phyloP scores from a whole-genome alignment of 176 grass and related monocot species.

The Rhynchospora breviuscula region DNA sequence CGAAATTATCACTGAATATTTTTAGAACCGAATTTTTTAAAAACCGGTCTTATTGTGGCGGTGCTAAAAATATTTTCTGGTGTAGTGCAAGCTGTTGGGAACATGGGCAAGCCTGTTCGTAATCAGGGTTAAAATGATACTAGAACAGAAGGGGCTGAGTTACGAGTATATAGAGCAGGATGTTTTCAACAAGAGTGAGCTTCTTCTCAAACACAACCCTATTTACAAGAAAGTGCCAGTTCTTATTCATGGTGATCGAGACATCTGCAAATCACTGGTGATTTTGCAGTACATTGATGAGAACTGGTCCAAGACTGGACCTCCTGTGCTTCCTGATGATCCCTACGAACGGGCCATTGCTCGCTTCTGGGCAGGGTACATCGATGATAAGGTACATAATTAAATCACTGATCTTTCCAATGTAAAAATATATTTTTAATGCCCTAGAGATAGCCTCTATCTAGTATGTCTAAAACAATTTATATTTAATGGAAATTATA shows the following conservation, averaged over 20 bases:
- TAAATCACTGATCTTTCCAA: neutral
- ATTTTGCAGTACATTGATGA: conserved; percentile 30
- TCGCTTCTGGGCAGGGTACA: conserved; percentile 40
- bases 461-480: no score
- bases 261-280: conserved; percentile 8
- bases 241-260: conserved; percentile 7
- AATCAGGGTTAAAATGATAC: neutral
- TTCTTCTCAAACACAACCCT: conserved; percentile 8
- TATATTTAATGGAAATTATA: neutral
- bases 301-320: neutral
- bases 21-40: no score
- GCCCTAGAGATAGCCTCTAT: no score
- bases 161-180: conserved; percentile 13
- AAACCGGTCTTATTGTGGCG: no score
- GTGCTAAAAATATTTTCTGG: no score
- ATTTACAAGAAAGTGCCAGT: conserved; percentile 14
- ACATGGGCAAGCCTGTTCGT: neutral
- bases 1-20: no score
- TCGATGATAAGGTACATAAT: conserved; percentile 28
- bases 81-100: conserved; percentile 22
- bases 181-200: conserved; percentile 7
- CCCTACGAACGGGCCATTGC: conserved; percentile 35
- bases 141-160: conserved; percentile 12
- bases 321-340: conserved; percentile 18
- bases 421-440: neutral